These are phyloP conservation scores for Zea luxurians DNA, from an alignment of 176 grass and related monocot genomes.

Conservation along the genomic window DNA sequence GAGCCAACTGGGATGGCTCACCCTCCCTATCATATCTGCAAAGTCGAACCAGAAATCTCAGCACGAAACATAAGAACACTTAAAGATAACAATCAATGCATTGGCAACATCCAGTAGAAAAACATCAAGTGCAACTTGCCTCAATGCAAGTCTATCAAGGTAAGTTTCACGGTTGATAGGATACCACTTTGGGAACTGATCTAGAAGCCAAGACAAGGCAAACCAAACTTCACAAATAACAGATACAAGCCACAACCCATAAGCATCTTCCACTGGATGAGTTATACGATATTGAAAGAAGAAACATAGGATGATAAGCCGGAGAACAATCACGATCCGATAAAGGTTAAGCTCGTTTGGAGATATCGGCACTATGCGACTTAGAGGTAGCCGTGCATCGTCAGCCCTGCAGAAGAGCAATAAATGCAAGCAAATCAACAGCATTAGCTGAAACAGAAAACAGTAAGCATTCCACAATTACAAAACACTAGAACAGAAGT, in stretches of 20 bases:
- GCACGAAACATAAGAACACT: background rate
- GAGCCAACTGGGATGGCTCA: constrained; percentile 76
- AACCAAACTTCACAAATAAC: constrained; percentile 98
- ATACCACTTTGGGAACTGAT: constrained; percentile 92
- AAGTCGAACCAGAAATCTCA: constrained; percentile 1
- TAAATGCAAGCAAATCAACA: background rate
- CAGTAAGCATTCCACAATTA: background rate
- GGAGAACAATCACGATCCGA: constrained; percentile 77
- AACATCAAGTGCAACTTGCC: constrained; percentile 38
- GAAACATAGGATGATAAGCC: constrained; percentile 86
- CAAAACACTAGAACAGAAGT: background rate
- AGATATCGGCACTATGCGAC: constrained; percentile 66
- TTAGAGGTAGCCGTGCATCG: constrained; percentile 78
- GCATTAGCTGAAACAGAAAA: background rate
- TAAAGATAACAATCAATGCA: constrained; percentile 3
- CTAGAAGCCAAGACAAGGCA: constrained; percentile 93
- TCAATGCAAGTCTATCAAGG: constrained; percentile 82
- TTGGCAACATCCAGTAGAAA: constrained; percentile 13
- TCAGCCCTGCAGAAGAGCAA: constrained; percentile 60
- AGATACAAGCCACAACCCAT: constrained; percentile 86
- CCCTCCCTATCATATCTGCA: constrained; percentile 89
- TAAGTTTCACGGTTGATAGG: constrained; percentile 94
- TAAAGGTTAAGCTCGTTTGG: constrained; percentile 80
- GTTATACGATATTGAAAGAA: constrained; percentile 95
- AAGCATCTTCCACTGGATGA: constrained; percentile 85